These are phyloP conservation scores for Penicillium nucicola DNA, from an alignment of 495 filamentous ascomycete species.

Conservation along the genomic window DNA sequence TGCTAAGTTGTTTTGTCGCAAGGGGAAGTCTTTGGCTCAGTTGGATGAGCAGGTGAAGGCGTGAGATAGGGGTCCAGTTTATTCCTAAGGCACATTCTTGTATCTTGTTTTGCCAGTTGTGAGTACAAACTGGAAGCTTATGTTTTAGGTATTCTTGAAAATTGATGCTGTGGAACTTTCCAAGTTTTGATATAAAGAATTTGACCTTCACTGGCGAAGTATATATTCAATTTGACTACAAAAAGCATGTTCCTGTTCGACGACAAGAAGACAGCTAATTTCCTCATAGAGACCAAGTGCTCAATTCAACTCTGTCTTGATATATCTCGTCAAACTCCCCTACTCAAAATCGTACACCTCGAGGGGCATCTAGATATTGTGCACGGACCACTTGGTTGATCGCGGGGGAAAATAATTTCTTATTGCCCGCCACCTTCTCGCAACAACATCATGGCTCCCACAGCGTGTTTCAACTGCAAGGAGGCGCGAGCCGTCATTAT, in stretches of 20 bases:
- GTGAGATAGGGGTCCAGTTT: not conserved
- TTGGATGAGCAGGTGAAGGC: not conserved
- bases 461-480: conserved; percentile 71
- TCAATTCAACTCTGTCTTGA: too few species aligned
- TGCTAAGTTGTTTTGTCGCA: conserved; percentile 14
- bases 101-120: too few species aligned
- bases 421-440: conserved; percentile 13
- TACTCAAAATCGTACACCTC: not conserved
- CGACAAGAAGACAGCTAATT: too few species aligned
- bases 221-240: too few species aligned
- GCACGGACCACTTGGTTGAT: conserved; percentile 9
- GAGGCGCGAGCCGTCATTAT: conserved; percentile 79
- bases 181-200: too few species aligned
- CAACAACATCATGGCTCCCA: conserved; percentile 48
- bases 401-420: conserved; percentile 22
- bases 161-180: too few species aligned
- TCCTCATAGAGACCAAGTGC: too few species aligned
- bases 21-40: conserved; percentile 11
- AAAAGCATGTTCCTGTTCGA: too few species aligned
- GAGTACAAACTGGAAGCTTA: too few species aligned
- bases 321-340: too few species aligned
- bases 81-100: not conserved
- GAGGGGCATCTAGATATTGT: not conserved
- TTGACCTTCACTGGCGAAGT: too few species aligned
- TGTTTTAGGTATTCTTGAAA: too few species aligned